Evolutionary conservation across 257 asterid species (phyloP).

Genomic region (Pogostemon cablin): DNA sequence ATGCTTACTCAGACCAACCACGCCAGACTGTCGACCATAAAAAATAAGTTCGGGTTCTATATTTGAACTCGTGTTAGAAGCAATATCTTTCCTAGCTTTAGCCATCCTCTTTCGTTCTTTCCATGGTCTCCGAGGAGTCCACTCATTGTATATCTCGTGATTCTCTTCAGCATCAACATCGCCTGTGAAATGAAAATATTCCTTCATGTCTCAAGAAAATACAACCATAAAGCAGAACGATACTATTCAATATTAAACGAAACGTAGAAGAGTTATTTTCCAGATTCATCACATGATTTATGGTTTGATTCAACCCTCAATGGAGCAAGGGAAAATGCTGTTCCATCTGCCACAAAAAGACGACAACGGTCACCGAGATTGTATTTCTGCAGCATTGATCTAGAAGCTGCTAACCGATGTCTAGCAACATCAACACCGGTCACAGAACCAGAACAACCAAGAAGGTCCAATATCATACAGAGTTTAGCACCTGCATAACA

Average conservation of each 20-base stretch:
- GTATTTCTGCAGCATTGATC: slow-evolving; percentile 84
- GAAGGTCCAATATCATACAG: slow-evolving; percentile 85
- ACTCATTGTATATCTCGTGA: slow-evolving; percentile 57
- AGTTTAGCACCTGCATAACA: slow-evolving; percentile 87
- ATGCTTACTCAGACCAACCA: slow-evolving; percentile 67
- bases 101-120: slow-evolving; percentile 80
- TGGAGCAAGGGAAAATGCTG: slow-evolving; percentile 75
- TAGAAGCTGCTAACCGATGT: slow-evolving; percentile 92
- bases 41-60: slow-evolving; percentile 80
- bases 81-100: slow-evolving; percentile 48
- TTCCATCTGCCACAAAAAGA: slow-evolving; percentile 95
- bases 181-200: slow-evolving; percentile 34
- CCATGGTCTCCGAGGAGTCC: slow-evolving; percentile 77
- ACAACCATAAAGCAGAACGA: slow-evolving; percentile 25
- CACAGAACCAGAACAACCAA: slow-evolving; percentile 80
- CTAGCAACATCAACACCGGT: slow-evolving; percentile 90
- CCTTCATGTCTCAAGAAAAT: slow-evolving; percentile 21
- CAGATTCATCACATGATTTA: slow-evolving; percentile 46
- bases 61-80: slow-evolving; percentile 40
- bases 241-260: slow-evolving; percentile 8
- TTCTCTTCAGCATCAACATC: slow-evolving; percentile 37
- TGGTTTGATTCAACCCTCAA: slow-evolving; percentile 43
- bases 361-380: slow-evolving; percentile 77
- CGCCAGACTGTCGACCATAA: slow-evolving; percentile 78
- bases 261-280: slow-evolving; percentile 9